Percentiles rank a stretch among this genome's conserved stretches.
Evolutionary conservation across 108 stramenopile species (phyloP).

Genomic region (Epithemia pelagica): DNA sequence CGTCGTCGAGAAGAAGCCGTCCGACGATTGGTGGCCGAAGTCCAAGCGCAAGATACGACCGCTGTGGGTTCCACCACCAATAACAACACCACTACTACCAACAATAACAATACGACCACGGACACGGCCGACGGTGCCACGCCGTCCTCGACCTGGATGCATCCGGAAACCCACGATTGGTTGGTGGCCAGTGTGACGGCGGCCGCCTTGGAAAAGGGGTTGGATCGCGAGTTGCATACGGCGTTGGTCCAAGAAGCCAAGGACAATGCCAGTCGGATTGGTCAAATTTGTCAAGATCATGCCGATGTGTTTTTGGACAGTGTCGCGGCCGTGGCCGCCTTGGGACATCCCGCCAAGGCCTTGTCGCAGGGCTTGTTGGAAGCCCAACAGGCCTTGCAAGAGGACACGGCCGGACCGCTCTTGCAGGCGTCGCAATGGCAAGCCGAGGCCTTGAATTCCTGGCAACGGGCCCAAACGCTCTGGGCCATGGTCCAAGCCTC

Average conservation of each 20-base stretch:
- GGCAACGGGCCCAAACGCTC: slow-evolving; percentile 62
- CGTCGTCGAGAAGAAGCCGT: slow-evolving; percentile 83
- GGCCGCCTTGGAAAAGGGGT: slow-evolving; percentile 66
- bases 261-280: slow-evolving; percentile 53
- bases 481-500: slow-evolving; percentile 71
- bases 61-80: slow-evolving; percentile 9
- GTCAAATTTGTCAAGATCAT: slow-evolving; percentile 85
- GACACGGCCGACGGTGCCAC: slow-evolving; percentile 18
- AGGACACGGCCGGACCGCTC: slow-evolving; percentile 70
- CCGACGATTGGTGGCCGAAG: slow-evolving; percentile 72
- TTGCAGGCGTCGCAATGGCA: slow-evolving; percentile 41
- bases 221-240: slow-evolving; percentile 76
- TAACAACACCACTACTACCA: background rate
- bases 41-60: slow-evolving; percentile 46
- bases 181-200: slow-evolving; percentile 75
- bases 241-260: slow-evolving; percentile 73
- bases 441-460: slow-evolving; percentile 51
- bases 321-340: slow-evolving; percentile 77
- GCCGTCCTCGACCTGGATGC: slow-evolving; percentile 16
- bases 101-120: slow-evolving; percentile 7
- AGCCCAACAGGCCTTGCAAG: slow-evolving; percentile 64
- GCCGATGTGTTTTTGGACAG: slow-evolving; percentile 74
- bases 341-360: slow-evolving; percentile 70
- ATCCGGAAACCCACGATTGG: slow-evolving; percentile 51
- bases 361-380: slow-evolving; percentile 51